phyloP scores from a whole-genome alignment of 140 eudicot genomes.

The Ambrosia hybrid region DNA sequence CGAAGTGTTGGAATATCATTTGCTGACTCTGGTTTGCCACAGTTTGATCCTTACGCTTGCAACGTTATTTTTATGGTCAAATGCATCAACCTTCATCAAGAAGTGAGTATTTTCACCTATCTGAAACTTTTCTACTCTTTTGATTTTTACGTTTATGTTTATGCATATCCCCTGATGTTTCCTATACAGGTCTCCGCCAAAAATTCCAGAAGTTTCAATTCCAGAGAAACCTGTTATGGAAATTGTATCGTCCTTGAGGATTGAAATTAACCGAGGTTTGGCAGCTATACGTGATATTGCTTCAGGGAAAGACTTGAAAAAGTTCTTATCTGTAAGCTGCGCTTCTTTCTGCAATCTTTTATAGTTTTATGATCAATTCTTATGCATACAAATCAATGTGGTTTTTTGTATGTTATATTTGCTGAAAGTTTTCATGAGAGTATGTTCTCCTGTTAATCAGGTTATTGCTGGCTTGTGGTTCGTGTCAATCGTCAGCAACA shows the following conservation, averaged over 20 bases:
- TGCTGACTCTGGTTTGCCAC: constrained; percentile 74
- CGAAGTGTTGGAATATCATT: constrained; percentile 70
- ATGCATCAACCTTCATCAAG: constrained; percentile 68
- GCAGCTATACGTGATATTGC: constrained; percentile 63
- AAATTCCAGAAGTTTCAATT: constrained; percentile 66
- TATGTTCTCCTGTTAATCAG: constrained; percentile 30
- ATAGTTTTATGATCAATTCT: background rate
- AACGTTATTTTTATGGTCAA: constrained; percentile 75
- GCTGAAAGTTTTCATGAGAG: background rate
- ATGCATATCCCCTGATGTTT: background rate
- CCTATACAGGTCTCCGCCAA: constrained; percentile 66
- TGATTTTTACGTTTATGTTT: background rate
- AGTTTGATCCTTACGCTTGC: constrained; percentile 63
- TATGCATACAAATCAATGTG: background rate
- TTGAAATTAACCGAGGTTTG: constrained; percentile 57
- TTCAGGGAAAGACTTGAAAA: constrained; percentile 78
- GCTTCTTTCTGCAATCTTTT: background rate
- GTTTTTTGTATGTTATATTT: background rate
- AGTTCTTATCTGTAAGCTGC: constrained; percentile 65
- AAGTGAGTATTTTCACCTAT: constrained; percentile 48
- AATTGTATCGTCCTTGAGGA: constrained; percentile 57
- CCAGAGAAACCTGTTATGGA: constrained; percentile 70
- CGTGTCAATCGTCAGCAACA: constrained; percentile 74
- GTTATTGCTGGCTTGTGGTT: constrained; percentile 88
- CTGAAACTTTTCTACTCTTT: background rate